phyloP scores from a whole-genome alignment of 192 early-diverging fungal genomes.

The Coemansia interrupta region DNA sequence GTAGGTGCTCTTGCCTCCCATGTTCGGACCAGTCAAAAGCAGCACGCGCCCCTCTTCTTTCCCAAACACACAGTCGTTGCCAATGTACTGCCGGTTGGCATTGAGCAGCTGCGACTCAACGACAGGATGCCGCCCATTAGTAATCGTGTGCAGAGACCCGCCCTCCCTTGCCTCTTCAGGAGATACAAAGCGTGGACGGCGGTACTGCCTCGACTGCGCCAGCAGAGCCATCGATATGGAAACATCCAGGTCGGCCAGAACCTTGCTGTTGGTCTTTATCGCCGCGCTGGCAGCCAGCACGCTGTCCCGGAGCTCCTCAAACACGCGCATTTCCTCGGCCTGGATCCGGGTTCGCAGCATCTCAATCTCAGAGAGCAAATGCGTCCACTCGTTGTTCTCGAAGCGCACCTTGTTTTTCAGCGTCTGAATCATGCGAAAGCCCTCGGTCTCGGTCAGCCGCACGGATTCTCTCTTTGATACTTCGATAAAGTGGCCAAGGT shows the following conservation, averaged over 20 bases:
- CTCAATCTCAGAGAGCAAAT: constrained; percentile 58
- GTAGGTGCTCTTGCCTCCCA: constrained; percentile 87
- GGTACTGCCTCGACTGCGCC: constrained; percentile 54
- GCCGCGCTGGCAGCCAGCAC: constrained; percentile 54
- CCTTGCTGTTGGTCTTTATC: constrained; percentile 60
- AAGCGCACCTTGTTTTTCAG: constrained; percentile 56
- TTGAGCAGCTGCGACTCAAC: constrained; percentile 56
- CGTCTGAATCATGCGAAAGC: constrained; percentile 54
- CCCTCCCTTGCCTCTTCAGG: not conserved
- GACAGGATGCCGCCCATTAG: constrained; percentile 59
- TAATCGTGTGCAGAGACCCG: constrained; percentile 13
- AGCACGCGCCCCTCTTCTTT: constrained; percentile 20
- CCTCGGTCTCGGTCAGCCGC: constrained; percentile 17
- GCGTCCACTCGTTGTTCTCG: constrained; percentile 57
- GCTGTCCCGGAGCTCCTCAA: constrained; percentile 49
- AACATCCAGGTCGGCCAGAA: constrained; percentile 67
- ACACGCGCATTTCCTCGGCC: constrained; percentile 55
- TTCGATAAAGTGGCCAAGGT: constrained; percentile 57
- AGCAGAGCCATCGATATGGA: constrained; percentile 60
- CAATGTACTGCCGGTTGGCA: constrained; percentile 53
- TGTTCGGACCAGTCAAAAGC: constrained; percentile 86
- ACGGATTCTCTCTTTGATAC: constrained; percentile 48
- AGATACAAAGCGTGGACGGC: constrained; percentile 49
- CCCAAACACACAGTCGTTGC: constrained; percentile 57
- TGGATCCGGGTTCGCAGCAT: constrained; percentile 41